Evolutionary conservation across 2,329 filamentous ascomycete species (phyloP).

Genomic region (Phaeosphaeria sp.): DNA sequence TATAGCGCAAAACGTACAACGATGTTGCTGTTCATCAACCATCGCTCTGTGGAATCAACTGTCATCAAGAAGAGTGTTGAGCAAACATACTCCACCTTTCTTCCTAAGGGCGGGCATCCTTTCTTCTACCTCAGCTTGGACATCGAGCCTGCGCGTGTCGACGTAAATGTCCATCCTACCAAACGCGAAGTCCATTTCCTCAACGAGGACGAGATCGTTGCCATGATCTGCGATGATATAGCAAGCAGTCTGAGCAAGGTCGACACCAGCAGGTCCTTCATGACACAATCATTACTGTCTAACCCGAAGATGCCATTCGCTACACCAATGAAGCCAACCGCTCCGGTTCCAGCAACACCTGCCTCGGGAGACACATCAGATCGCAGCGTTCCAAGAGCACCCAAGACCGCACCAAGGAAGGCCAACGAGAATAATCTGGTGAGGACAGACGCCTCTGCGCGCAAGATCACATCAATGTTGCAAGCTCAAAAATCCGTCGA

Average conservation of each 20-base stretch:
- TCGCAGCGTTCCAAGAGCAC: constrained; percentile 36
- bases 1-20: constrained; percentile 91
- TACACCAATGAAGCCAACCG: constrained; percentile 48
- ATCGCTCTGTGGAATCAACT: constrained; percentile 89
- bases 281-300: constrained; percentile 84
- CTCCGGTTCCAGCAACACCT: constrained; percentile 19
- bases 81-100: constrained; percentile 83
- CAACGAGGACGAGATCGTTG: constrained; percentile 95
- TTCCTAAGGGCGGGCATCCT: constrained; percentile 93
- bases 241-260: constrained; percentile 80
- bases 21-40: constrained; percentile 93
- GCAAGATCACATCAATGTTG: constrained; percentile 98
- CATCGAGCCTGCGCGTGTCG: constrained; percentile 89
- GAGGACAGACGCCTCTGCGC: constrained; percentile 83
- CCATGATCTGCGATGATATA: constrained; percentile 82
- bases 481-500: constrained; percentile 58
- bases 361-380: constrained; percentile 29
- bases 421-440: constrained; percentile 87
- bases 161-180: constrained; percentile 97
- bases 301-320: constrained; percentile 47
- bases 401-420: constrained; percentile 37
- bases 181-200: constrained; percentile 97
- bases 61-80: constrained; percentile 89
- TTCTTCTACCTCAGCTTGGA: constrained; percentile 93
- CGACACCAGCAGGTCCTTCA: constrained; percentile 91